Percentiles rank a stretch among this genome's conserved stretches.
Evolutionary conservation across 352 stramenopile species (phyloP).

Genomic region (Phytophthora uliginosa): DNA sequence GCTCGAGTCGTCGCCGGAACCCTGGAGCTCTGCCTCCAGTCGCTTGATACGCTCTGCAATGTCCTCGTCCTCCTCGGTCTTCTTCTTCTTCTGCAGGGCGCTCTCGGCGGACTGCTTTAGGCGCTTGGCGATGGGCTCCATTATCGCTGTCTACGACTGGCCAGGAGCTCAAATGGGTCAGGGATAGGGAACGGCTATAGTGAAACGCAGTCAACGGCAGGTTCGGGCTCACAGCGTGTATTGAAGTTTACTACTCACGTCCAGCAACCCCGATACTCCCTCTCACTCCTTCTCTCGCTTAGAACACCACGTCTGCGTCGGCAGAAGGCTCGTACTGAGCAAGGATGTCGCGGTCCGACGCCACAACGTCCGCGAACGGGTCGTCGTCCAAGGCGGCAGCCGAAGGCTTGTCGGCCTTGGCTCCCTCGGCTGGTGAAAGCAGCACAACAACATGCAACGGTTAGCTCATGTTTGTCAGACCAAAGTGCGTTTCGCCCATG

Average conservation of each 20-base stretch:
- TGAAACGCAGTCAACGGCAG: slow-evolving; percentile 33
- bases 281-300: slow-evolving; percentile 17
- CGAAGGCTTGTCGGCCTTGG: slow-evolving; percentile 17
- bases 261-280: neutral
- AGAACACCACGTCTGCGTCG: slow-evolving; percentile 88
- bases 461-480: neutral
- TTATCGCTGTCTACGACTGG: slow-evolving; percentile 33
- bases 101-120: slow-evolving; percentile 82
- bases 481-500: neutral
- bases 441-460: neutral
- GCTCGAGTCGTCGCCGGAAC: slow-evolving; percentile 37
- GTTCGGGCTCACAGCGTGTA: neutral
- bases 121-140: slow-evolving; percentile 88
- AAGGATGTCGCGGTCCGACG: slow-evolving; percentile 85
- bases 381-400: slow-evolving; percentile 51
- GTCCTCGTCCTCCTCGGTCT: slow-evolving; percentile 49
- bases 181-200: slow-evolving; percentile 21
- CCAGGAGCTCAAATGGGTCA: slow-evolving; percentile 24
- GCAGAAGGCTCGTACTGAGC: slow-evolving; percentile 79
- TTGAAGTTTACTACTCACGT: neutral
- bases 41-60: slow-evolving; percentile 74
- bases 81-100: slow-evolving; percentile 41
- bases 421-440: slow-evolving; percentile 17
- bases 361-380: slow-evolving; percentile 75
- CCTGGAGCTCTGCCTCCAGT: slow-evolving; percentile 78